These are phyloP conservation scores for Boechera divaricarpa DNA, from an alignment of 345 rosid species.

Conservation along the genomic window DNA sequence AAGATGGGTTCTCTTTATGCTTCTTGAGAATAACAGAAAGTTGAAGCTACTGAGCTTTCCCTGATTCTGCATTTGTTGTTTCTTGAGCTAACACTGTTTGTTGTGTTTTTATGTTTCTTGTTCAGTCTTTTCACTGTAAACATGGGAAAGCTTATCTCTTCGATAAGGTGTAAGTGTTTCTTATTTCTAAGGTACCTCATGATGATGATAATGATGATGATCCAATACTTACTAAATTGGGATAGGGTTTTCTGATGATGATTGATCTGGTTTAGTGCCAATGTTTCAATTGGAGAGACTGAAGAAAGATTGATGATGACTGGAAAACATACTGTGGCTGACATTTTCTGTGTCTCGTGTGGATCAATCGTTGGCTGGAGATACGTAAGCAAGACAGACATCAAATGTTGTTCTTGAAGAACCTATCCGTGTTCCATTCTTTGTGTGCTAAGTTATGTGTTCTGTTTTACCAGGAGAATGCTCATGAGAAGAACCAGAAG, in stretches of 20 bases:
- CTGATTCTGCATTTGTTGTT: background rate
- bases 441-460: slow-evolving; percentile 6
- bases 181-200: slow-evolving; percentile 32
- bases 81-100: slow-evolving; percentile 20
- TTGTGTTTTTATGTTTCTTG: slow-evolving; percentile 28
- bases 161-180: slow-evolving; percentile 91
- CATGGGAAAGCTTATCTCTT: slow-evolving; percentile 99
- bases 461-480: slow-evolving; percentile 73
- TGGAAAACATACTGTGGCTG: slow-evolving; percentile 87
- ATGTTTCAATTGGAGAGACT: slow-evolving; percentile 66
- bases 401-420: background rate
- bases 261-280: slow-evolving; percentile 56
- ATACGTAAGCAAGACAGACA: slow-evolving; percentile 68
- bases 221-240: slow-evolving; percentile 2
- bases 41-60: background rate
- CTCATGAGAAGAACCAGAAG: slow-evolving; percentile 86
- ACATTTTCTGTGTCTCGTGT: slow-evolving; percentile 92
- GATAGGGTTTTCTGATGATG: slow-evolving; percentile 6
- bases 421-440: background rate
- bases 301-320: slow-evolving; percentile 93
- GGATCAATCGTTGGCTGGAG: slow-evolving; percentile 98
- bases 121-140: slow-evolving; percentile 85
- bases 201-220: slow-evolving; percentile 6
- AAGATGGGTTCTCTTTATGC: slow-evolving; percentile 7
- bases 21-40: background rate